phyloP scores from a whole-genome alignment of 805 yeast genomes.

The Kazachstania psychrophila region DNA sequence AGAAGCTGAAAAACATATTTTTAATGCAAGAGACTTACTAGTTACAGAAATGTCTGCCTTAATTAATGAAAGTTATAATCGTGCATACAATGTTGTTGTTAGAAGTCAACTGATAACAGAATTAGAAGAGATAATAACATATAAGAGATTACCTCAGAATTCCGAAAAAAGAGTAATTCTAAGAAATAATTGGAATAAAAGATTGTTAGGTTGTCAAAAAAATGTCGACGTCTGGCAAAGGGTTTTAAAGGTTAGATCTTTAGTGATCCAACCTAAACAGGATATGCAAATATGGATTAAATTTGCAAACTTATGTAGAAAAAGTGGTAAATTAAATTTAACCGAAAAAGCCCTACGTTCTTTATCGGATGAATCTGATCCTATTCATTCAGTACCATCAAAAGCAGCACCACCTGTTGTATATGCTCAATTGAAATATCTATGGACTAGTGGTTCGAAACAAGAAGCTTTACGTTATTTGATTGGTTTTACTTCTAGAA shows the following conservation, averaged over 20 bases:
- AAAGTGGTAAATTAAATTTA: conserved; percentile 77
- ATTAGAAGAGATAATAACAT: conserved; percentile 82
- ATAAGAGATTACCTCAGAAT: conserved; percentile 71
- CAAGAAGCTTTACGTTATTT: conserved; percentile 76
- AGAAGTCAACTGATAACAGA: conserved; percentile 95
- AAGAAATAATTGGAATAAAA: conserved; percentile 84
- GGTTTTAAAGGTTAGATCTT: conserved; percentile 80
- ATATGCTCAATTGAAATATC: conserved; percentile 86
- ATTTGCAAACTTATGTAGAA: conserved; percentile 89
- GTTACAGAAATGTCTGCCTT: conserved; percentile 90
- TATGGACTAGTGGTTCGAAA: conserved; percentile 91
- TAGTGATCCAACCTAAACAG: conserved; percentile 89
- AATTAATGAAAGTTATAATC: conserved; percentile 85
- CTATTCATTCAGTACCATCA: conserved; percentile 41
- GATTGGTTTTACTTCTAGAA: conserved; percentile 79
- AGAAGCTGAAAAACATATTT: conserved; percentile 67
- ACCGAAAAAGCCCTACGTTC: conserved; percentile 85
- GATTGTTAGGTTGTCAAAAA: conserved; percentile 84
- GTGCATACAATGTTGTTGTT: conserved; percentile 93
- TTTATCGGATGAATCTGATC: conserved; percentile 49
- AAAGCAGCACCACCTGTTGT: conserved; percentile 93
- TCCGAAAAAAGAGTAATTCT: conserved; percentile 69
- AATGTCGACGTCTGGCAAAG: conserved; percentile 97
- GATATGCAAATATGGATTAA: conserved; percentile 98
- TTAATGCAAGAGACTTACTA: conserved; percentile 75